Evolutionary conservation across 371 early-diverging fungal species (phyloP).

Genomic region (Mycotypha africana): DNA sequence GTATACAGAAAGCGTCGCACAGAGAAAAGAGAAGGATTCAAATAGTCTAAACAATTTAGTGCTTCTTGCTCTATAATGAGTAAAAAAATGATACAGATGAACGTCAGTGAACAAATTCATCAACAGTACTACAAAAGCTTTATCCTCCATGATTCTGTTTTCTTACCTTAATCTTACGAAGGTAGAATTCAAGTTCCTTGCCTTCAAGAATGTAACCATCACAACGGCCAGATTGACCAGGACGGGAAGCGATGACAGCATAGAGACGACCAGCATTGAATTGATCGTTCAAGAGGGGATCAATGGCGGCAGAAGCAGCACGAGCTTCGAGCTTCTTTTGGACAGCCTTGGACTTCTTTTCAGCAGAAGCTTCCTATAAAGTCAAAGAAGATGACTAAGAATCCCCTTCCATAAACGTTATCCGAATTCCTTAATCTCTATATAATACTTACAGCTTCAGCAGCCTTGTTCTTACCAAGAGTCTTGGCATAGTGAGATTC

Average conservation of each 20-base stretch:
- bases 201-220: slow-evolving; percentile 99
- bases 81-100: no score
- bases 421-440: background rate
- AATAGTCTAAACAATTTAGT: slow-evolving; percentile 10
- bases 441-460: slow-evolving; percentile 6
- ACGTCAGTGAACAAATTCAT: background rate
- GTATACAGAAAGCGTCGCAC: no score
- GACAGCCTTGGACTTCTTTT: slow-evolving; percentile 88
- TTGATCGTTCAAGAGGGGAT: slow-evolving; percentile 89
- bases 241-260: slow-evolving; percentile 95
- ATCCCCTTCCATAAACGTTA: background rate
- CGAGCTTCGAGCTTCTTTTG: slow-evolving; percentile 86
- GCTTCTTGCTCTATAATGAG: slow-evolving; percentile 25
- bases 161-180: slow-evolving; percentile 82
- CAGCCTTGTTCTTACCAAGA: slow-evolving; percentile 82
- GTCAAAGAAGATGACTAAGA: background rate
- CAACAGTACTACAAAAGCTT: background rate
- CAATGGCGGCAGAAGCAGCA: slow-evolving; percentile 79
- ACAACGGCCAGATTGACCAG: slow-evolving; percentile 98
- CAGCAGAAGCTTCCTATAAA: slow-evolving; percentile 57
- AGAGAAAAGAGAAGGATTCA: no score
- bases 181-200: slow-evolving; percentile 97
- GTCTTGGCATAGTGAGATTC: slow-evolving; percentile 90
- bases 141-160: background rate
- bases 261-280: slow-evolving; percentile 96